Conservation (phyloP, 192 early-diverging fungal genomes). For the Glomus cerebriforme region DNA sequence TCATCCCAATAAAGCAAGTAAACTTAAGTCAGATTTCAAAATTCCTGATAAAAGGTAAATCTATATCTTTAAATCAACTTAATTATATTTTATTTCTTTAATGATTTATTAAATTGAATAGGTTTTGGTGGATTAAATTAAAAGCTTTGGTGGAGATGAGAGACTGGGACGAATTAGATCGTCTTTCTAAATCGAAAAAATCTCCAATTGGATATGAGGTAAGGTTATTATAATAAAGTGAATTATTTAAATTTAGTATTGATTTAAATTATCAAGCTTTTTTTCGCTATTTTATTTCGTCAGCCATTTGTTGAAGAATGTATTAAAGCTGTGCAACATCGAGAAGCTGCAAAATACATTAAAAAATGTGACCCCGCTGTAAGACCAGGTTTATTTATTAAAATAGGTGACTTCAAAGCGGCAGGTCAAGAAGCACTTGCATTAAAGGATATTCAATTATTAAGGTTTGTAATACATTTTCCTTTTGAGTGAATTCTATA, state of each 20-base stretch:
- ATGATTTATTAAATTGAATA: too few relatives aligned
- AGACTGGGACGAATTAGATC: slow-evolving; percentile 89
- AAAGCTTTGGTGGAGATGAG: slow-evolving; percentile 75
- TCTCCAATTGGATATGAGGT: slow-evolving; percentile 78
- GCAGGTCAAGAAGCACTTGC: slow-evolving; percentile 68
- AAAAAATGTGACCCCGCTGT: slow-evolving; percentile 65
- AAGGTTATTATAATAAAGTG: slow-evolving; percentile 1
- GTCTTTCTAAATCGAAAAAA: slow-evolving; percentile 71
- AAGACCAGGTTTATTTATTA: slow-evolving; percentile 64
- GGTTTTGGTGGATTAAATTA: slow-evolving; percentile 91
- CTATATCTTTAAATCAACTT: too few relatives aligned
- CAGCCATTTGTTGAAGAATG: slow-evolving; percentile 83
- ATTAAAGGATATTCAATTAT: slow-evolving; percentile 62
- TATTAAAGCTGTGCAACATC: slow-evolving; percentile 70
- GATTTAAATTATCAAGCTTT: background rate
- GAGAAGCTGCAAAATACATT: slow-evolving; percentile 79
- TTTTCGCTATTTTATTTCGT: background rate
- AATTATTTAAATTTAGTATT: background rate
- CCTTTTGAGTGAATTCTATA: background rate
- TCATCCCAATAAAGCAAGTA: slow-evolving; percentile 69
- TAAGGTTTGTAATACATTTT: slow-evolving; percentile 47
- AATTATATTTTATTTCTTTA: too few relatives aligned
- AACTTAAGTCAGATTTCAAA: slow-evolving; percentile 82
- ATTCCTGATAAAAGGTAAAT: slow-evolving; percentile 77
- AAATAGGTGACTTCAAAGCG: slow-evolving; percentile 73